Conservation (phyloP, 2,329 filamentous ascomycete species). For the Fusarium udum region DNA sequence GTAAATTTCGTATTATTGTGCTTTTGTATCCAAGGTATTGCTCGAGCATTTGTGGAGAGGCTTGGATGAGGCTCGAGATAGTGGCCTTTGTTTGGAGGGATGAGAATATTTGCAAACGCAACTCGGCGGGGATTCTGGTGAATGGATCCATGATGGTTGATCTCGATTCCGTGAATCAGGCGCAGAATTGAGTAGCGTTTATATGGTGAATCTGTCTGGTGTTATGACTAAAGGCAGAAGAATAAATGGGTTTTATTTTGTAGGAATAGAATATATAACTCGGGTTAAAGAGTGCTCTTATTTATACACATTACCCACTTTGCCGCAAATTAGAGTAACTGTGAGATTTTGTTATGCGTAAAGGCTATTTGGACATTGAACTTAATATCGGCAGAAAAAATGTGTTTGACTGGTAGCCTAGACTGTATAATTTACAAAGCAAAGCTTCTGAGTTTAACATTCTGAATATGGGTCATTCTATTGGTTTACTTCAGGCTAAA, state of each 20-base stretch:
- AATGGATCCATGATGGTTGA: slow-evolving; percentile 9
- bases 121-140: slow-evolving; percentile 1
- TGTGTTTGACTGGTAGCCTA: neutral
- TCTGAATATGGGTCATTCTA: neutral
- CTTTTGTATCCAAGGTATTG: neutral
- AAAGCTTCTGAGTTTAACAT: neutral
- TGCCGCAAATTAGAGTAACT: neutral
- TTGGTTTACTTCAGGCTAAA: too few relatives aligned
- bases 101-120: neutral
- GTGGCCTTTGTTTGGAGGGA: neutral
- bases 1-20: neutral
- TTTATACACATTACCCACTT: neutral
- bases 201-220: neutral
- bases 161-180: neutral
- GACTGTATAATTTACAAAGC: neutral
- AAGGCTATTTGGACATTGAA: neutral
- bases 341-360: neutral
- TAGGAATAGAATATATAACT: neutral
- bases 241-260: neutral
- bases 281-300: neutral
- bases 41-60: slow-evolving; percentile 13
- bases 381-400: neutral
- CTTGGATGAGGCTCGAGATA: neutral
- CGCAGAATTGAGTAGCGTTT: neutral
- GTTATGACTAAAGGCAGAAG: neutral